Conservation (phyloP, 176 grass and related monocot species). For the Miscanthus lutarioriparius region DNA sequence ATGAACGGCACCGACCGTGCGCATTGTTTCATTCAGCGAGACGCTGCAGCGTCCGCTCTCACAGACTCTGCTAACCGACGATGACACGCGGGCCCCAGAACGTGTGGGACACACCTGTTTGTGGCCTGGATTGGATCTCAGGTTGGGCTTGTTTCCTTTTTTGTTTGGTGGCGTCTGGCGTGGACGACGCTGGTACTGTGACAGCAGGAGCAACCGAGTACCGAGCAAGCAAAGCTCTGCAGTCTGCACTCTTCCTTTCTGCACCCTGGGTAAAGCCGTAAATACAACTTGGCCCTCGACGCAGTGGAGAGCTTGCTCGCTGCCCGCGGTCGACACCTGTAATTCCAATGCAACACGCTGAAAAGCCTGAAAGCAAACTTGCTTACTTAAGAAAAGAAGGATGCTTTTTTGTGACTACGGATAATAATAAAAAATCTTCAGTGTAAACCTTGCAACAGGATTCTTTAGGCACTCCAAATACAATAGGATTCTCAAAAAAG, state of each 20-base stretch:
- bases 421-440: not conserved
- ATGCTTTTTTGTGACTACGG: not conserved
- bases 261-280: not conserved
- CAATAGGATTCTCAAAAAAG: no score
- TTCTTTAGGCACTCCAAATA: not conserved
- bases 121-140: not conserved
- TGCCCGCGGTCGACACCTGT: not conserved
- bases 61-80: accelerated
- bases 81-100: not conserved
- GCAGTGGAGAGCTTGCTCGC: not conserved
- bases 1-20: constrained; percentile 23
- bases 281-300: not conserved
- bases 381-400: not conserved
- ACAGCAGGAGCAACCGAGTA: constrained; percentile 7
- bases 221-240: not conserved
- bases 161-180: not conserved
- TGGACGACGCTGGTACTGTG: not conserved
- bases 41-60: not conserved
- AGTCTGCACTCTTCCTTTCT: not conserved
- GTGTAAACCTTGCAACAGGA: not conserved
- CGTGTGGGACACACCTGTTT: not conserved
- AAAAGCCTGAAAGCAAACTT: not conserved
- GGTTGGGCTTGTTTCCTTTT: not conserved
- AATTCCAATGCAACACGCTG: not conserved
- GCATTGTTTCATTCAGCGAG: not conserved